Evolutionary conservation across 2,329 filamentous ascomycete species (phyloP).

Genomic region (Xylariaceae sp.): DNA sequence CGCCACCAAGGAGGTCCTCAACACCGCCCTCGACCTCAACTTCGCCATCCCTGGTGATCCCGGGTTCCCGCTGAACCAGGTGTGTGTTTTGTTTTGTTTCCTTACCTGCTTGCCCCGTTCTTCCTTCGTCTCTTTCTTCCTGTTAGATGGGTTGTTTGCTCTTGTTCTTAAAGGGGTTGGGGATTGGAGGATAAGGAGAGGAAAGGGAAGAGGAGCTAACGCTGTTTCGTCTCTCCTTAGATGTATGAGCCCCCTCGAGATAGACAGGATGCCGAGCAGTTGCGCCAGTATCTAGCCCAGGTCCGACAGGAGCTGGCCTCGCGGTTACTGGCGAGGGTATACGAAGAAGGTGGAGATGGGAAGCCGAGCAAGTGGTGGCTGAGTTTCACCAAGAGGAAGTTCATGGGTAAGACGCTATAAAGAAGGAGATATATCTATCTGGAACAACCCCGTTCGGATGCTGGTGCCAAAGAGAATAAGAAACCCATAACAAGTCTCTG

Average conservation of each 20-base stretch:
- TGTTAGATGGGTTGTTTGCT: no score
- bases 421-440: no score
- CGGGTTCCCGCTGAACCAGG: conserved; percentile 89
- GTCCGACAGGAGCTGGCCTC: conserved; percentile 88
- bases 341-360: conserved; percentile 73
- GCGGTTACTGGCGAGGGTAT: conserved; percentile 83
- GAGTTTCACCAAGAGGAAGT: conserved; percentile 98
- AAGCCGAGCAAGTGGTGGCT: conserved; percentile 89
- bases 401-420: conserved; percentile 93
- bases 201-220: no score
- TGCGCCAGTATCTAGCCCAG: conserved; percentile 89
- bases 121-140: no score
- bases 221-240: conserved; percentile 42
- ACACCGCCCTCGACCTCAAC: conserved; percentile 86
- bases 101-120: no score
- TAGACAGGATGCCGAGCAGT: conserved; percentile 83
- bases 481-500: no score
- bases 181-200: no score
- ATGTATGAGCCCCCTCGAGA: conserved; percentile 90
- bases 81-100: conserved; percentile 36
- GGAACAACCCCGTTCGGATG: no score
- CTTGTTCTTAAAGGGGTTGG: no score
- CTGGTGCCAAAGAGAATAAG: not conserved
- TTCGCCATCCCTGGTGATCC: conserved; percentile 95
- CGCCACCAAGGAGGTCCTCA: conserved; percentile 76